A percentile compares a stretch with the other conserved stretches of the same genome.
These are phyloP conservation scores for Astragalus membranaceus DNA, from an alignment of 306 rosid species.

Conservation along the genomic window DNA sequence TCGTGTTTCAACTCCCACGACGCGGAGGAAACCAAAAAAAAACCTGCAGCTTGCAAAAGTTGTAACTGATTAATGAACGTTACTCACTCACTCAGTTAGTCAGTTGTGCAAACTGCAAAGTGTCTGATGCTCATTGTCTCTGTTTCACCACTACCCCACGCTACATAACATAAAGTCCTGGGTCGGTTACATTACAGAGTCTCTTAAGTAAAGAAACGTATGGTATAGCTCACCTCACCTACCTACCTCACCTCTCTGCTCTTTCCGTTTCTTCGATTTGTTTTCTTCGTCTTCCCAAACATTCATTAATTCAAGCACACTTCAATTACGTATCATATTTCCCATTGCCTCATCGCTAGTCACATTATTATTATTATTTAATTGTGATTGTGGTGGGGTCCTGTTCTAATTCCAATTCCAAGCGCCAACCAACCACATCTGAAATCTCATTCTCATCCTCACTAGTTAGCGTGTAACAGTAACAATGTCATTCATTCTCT, in stretches of 20 bases:
- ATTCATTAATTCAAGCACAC: too few species aligned
- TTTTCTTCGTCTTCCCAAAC: not conserved
- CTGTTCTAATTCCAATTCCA: not conserved
- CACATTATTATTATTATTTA: too few species aligned
- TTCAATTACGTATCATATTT: too few species aligned
- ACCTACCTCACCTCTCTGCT: conserved; percentile 44
- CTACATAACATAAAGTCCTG: too few species aligned
- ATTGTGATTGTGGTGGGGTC: conserved; percentile 37
- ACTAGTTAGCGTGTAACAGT: not conserved
- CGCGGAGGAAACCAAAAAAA: too few species aligned
- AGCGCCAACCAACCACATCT: conserved; percentile 23
- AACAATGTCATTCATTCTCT: conserved; percentile 38
- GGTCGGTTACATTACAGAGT: not conserved
- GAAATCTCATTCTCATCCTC: not conserved
- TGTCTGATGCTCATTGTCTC: not conserved
- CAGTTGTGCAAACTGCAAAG: too few species aligned
- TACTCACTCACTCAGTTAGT: too few species aligned
- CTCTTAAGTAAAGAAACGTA: conserved; percentile 26
- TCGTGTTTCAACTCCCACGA: too few species aligned
- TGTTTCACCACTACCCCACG: too few species aligned
- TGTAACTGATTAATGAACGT: not conserved
- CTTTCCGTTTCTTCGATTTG: too few species aligned
- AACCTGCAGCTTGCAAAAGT: not conserved
- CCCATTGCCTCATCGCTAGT: too few species aligned
- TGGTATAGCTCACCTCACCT: conserved; percentile 33